Evolutionary conservation across 805 yeast genomes (phyloP).

Genomic region (Isabelozyma gotoi): DNA sequence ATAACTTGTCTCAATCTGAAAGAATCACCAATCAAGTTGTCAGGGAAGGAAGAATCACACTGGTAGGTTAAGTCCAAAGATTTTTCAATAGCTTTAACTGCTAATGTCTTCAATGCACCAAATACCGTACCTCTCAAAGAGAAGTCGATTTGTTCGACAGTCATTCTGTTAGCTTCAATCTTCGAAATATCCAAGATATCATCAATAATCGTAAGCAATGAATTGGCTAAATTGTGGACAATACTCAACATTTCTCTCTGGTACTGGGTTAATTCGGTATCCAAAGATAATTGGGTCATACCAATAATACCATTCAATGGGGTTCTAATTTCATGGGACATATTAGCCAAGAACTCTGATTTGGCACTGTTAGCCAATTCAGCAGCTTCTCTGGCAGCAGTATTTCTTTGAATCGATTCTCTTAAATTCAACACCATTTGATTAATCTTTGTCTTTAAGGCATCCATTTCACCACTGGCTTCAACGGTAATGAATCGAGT

Average conservation of each 20-base stretch:
- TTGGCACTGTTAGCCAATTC: slow-evolving; percentile 87
- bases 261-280: slow-evolving; percentile 85
- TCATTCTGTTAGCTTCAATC: slow-evolving; percentile 92
- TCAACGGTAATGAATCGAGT: slow-evolving; percentile 88
- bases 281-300: slow-evolving; percentile 86
- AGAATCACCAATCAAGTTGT: slow-evolving; percentile 82
- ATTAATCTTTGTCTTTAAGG: slow-evolving; percentile 60
- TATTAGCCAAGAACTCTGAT: slow-evolving; percentile 86
- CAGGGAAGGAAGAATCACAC: slow-evolving; percentile 86
- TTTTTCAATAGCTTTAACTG: slow-evolving; percentile 87
- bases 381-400: slow-evolving; percentile 94
- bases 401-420: slow-evolving; percentile 86
- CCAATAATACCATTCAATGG: slow-evolving; percentile 94
- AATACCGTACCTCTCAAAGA: slow-evolving; percentile 84
- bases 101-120: slow-evolving; percentile 85
- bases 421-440: slow-evolving; percentile 85
- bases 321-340: slow-evolving; percentile 71
- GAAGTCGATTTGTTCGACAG: slow-evolving; percentile 85
- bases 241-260: slow-evolving; percentile 90
- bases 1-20: slow-evolving; percentile 86
- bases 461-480: slow-evolving; percentile 89
- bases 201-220: slow-evolving; percentile 81
- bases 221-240: slow-evolving; percentile 84
- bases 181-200: slow-evolving; percentile 90
- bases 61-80: slow-evolving; percentile 77